These are phyloP conservation scores for Sarocladium kiliense DNA, from an alignment of 2,329 filamentous ascomycete genomes.

Conservation along the genomic window DNA sequence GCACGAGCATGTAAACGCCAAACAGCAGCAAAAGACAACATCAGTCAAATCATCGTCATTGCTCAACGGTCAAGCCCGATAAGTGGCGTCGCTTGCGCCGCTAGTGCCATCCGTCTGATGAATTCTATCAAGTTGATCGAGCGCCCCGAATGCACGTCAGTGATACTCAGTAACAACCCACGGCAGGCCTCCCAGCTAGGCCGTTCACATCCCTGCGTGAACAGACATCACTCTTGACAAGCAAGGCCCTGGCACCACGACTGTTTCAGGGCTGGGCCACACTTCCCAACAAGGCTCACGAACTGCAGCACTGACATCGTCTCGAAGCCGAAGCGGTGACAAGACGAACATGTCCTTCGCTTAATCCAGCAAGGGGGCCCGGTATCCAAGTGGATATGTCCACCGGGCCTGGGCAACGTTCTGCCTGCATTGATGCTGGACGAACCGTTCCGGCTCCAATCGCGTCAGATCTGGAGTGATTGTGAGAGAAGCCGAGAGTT, in stretches of 20 bases:
- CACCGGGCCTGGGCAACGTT: neutral
- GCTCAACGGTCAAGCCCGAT: neutral
- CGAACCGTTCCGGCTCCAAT: slow-evolving; percentile 6
- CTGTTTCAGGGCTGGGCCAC: neutral
- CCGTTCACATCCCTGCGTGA: neutral
- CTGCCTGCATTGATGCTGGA: neutral
- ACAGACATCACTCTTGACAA: neutral
- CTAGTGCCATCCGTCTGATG: slow-evolving; percentile 5
- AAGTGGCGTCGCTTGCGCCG: neutral
- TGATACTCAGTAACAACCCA: too few species aligned
- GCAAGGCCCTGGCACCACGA: neutral
- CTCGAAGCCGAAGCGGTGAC: neutral
- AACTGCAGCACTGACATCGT: neutral
- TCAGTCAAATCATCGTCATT: too few species aligned
- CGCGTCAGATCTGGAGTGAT: neutral
- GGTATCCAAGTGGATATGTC: neutral
- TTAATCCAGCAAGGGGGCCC: neutral
- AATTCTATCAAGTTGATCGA: neutral
- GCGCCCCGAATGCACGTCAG: neutral
- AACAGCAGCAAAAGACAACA: too few species aligned
- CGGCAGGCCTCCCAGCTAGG: too few species aligned
- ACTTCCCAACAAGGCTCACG: neutral
- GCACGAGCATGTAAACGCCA: too few species aligned
- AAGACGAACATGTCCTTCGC: neutral
- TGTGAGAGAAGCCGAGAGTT: neutral